Evolutionary conservation across 148 eudicot genomes (phyloP), one percentile per base, ranked within the genome.

Genomic region (Vaccinium darrowii): DNA sequence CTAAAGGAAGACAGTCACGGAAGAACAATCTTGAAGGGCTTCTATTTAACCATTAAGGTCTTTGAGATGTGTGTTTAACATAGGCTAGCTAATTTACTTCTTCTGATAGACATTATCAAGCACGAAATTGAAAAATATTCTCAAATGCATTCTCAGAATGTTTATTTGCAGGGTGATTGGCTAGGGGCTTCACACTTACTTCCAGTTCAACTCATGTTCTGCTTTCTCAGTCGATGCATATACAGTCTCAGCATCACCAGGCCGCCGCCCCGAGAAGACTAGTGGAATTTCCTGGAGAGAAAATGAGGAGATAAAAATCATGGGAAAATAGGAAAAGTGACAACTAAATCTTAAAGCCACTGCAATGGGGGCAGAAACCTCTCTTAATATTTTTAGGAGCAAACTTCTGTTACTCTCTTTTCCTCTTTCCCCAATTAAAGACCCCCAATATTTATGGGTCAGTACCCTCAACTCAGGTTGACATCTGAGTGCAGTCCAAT

Each of bases 171-270:
- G n/a, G 12, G 53, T 33, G 30, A 77, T 54, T 25, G 57, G 10
- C 79, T 47, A 82, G 49, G 39, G 67, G 71, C 15, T 13, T 13
- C 10, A 1, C 58, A 84, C 98, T 94, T 91, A 97, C 98, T 93
- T 97, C 98, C 99, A 97, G 60, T 92, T 91, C 85, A 97, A 90
- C 85, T 97, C 98, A 5, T 85, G 90, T 84, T 90, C 95, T 81
- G 98, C 99, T 86, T 97, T 97, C 73, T 88, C 93, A 18, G 96
- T 97, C 58, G 95, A 93, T 86, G 91, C 99, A 87, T 92, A 97
- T 56, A 97, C 98, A 77, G 91, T 50, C 89, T 97, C 99, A 47
- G 76, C 76, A 93, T 94, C 98, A 84, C 98, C 98, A 90, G 99
- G 93, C 71, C 99, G 93, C 76, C 98, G 89, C 15, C 53, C 98